A percentile compares a stretch with the other conserved stretches of the same genome.
Evolutionary conservation across 2,329 filamentous ascomycete genomes (phyloP).

Genomic region (Chrysosporium keratinophilum): DNA sequence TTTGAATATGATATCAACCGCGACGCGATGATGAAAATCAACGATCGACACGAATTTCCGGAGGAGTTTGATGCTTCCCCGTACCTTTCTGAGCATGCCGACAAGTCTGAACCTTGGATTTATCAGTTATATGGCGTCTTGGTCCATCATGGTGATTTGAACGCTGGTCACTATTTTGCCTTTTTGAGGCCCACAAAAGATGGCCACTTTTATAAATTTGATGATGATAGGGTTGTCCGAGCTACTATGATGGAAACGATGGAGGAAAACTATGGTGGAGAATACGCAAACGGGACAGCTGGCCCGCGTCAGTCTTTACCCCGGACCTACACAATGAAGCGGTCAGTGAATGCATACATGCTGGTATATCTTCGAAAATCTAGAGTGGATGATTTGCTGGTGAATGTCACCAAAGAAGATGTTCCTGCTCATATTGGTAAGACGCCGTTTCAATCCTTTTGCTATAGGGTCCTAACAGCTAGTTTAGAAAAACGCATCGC

Average conservation of each 20-base stretch:
- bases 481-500: constrained; percentile 57
- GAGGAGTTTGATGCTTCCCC: constrained; percentile 55
- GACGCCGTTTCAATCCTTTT: constrained; percentile 20
- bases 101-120: constrained; percentile 76
- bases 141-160: constrained; percentile 91
- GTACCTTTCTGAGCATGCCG: constrained; percentile 75
- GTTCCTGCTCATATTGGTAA: constrained; percentile 72
- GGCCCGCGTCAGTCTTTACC: constrained; percentile 56
- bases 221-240: constrained; percentile 93
- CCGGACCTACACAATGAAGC: constrained; percentile 53
- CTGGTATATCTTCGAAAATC: constrained; percentile 91
- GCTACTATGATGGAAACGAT: constrained; percentile 83
- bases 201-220: constrained; percentile 91
- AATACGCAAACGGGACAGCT: constrained; percentile 54
- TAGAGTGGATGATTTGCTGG: constrained; percentile 69
- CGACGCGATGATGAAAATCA: constrained; percentile 97
- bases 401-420: constrained; percentile 63
- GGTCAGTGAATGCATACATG: constrained; percentile 91
- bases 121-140: constrained; percentile 93
- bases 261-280: constrained; percentile 93
- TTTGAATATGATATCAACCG: constrained; percentile 96
- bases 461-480: constrained; percentile 19
- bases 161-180: constrained; percentile 96
- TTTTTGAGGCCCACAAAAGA: constrained; percentile 91
- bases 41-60: constrained; percentile 41